These are phyloP conservation scores for Picea abies DNA, from an alignment of 83 land plant genomes.

Conservation along the genomic window DNA sequence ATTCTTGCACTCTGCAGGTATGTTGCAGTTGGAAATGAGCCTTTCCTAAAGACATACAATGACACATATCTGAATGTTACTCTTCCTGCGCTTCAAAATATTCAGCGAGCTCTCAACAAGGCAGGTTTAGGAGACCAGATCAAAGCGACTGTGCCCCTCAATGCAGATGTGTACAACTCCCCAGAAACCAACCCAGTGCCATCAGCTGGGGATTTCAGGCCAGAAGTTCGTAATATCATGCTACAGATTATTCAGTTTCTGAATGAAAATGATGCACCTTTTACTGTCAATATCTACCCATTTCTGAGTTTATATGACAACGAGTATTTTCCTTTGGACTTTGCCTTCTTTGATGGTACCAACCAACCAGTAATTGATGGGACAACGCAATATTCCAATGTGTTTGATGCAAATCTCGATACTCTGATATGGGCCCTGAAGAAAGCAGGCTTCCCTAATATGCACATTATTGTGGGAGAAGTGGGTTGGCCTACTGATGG, in stretches of 20 bases:
- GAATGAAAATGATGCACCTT: constrained; percentile 38
- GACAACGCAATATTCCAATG: constrained; percentile 68
- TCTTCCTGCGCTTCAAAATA: constrained; percentile 63
- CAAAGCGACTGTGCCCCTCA: constrained; percentile 75
- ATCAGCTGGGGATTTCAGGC: constrained; percentile 69
- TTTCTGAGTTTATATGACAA: constrained; percentile 78
- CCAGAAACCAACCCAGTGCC: constrained; percentile 35
- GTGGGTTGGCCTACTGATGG: constrained; percentile 98
- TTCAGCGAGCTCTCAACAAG: constrained; percentile 71
- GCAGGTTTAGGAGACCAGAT: constrained; percentile 60
- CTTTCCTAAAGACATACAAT: constrained; percentile 62
- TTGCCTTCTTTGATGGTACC: constrained; percentile 74
- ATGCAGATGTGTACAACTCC: constrained; percentile 66
- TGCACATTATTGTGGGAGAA: constrained; percentile 79
- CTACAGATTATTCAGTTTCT: constrained; percentile 54
- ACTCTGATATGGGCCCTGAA: constrained; percentile 72
- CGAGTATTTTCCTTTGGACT: constrained; percentile 71
- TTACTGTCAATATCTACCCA: constrained; percentile 89
- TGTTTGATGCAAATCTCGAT: constrained; percentile 89
- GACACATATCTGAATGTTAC: constrained; percentile 41
- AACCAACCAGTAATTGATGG: constrained; percentile 61
- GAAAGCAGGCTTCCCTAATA: constrained; percentile 59
- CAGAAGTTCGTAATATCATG: constrained; percentile 68
- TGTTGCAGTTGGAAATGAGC: constrained; percentile 82
- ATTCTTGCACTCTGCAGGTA: constrained; percentile 31